Conservation (phyloP, 1,284 basidiomycete genomes). For the Microbotryum saponariae region DNA sequence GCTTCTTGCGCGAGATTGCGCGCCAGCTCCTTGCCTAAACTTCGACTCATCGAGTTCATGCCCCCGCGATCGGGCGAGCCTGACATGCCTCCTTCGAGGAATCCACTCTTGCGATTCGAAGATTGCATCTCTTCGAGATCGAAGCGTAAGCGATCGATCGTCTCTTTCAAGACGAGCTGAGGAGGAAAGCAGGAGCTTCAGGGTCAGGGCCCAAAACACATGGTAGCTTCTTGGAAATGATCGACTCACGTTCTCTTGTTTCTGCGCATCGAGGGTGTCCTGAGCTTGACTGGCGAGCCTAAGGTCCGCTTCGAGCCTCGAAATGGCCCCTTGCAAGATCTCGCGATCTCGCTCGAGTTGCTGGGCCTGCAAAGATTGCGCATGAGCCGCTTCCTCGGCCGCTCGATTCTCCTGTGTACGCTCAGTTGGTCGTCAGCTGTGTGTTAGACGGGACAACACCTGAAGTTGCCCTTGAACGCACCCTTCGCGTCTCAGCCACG, state of each 20-base stretch:
- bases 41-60: slow-evolving; percentile 61
- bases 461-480: neutral
- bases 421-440: no score
- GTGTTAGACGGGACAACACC: no score
- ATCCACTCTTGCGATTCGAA: slow-evolving; percentile 43
- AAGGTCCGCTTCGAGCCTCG: slow-evolving; percentile 60
- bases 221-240: neutral
- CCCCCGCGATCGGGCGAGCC: slow-evolving; percentile 39
- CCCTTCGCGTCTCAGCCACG: slow-evolving; percentile 28
- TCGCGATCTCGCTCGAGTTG: slow-evolving; percentile 51
- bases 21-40: slow-evolving; percentile 68
- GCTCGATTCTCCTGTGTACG: slow-evolving; percentile 51
- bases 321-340: slow-evolving; percentile 59
- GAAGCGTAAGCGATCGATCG: slow-evolving; percentile 79
- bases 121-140: slow-evolving; percentile 78
- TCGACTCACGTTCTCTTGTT: slow-evolving; percentile 66
- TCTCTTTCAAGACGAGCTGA: slow-evolving; percentile 65
- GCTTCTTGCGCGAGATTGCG: slow-evolving; percentile 49
- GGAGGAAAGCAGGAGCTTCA: neutral
- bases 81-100: slow-evolving; percentile 37
- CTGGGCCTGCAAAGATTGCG: slow-evolving; percentile 44
- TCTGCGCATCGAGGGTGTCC: slow-evolving; percentile 70
- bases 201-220: no score
- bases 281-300: slow-evolving; percentile 59
- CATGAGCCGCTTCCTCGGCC: slow-evolving; percentile 52